A percentile compares a stretch with the other conserved stretches of the same genome.
These are phyloP conservation scores for Monosporascus sp. DNA, from an alignment of 2,329 filamentous ascomycete species.

Conservation along the genomic window DNA sequence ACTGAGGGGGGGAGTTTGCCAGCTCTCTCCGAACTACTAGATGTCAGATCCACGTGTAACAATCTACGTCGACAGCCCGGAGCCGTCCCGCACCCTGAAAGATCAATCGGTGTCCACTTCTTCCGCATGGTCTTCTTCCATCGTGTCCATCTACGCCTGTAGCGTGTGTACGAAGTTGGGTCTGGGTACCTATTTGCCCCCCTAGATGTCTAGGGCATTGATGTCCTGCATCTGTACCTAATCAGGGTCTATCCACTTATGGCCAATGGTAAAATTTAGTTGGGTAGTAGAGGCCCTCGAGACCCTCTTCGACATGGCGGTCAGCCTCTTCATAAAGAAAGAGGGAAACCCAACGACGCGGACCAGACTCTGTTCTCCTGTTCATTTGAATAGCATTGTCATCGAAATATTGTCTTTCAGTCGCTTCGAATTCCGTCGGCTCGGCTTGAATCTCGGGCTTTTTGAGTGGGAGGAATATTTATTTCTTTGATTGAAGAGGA, in stretches of 20 bases:
- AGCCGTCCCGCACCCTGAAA: background rate
- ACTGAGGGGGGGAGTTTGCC: background rate
- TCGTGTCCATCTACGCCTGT: background rate
- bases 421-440: no score
- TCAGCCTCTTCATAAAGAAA: no score
- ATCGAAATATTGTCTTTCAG: no score
- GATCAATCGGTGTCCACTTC: background rate
- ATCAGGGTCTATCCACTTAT: constrained; percentile 1
- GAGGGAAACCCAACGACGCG: no score
- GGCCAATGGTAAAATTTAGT: no score
- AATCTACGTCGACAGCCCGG: background rate
- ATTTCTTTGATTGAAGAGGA: background rate
- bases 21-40: background rate
- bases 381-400: background rate
- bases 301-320: no score
- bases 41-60: background rate
- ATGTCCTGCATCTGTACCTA: constrained; percentile 18
- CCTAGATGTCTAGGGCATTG: background rate
- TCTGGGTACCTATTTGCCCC: background rate
- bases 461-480: background rate
- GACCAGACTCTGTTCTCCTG: background rate
- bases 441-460: background rate
- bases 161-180: no score
- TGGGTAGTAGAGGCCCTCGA: constrained; percentile 2
- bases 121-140: background rate